Base-by-base conservation (phyloP, 164 flowering plant genomes). In the Pachysandra terminalis region DNA sequence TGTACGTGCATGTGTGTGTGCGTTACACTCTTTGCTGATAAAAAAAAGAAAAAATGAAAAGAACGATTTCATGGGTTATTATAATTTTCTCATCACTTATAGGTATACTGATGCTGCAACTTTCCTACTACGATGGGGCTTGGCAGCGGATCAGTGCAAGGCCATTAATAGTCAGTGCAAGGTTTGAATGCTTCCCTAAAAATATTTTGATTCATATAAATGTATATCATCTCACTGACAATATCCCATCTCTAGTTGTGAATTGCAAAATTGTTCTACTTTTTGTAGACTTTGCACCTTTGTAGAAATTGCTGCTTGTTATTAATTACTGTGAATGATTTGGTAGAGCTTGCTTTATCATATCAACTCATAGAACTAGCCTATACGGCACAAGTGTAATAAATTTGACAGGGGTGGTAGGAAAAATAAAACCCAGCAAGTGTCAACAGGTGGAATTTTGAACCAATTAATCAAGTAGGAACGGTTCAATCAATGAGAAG, bases 41-140 rank as follows among this genome's bases (percentile, higher is more conserved):
- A n/a, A n/a, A n/a, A n/a, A n/a, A n/a, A n/a, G n/a, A n/a, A n/a
- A n/a, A n/a, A n/a, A n/a, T n/a, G n/a, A 32, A 32, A 32, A 14
- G 14, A 56, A 58, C 26, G 24, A 37, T 61, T 37, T 40, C 23
- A 19, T 32, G 6, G n/a, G 21, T 22, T 26, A 16, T 19, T 69
- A 21, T 24, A 13, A 13, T 21, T 65, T 65, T 35, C 23, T 65
- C 62, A 28, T 56, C 57, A 19, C 56, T 58, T 68, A 14, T 74
- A 93, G 98, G 82, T 91, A 85, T 72, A 49, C 78, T n/a, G 98
- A 91, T 82, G 97, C 98, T 82, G 96, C 97, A 65, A 78, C 92
- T 51, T 77, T 81, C 69, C 78, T 89, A 51, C 63, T 92, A 73
- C 84, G 90, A 73, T 86, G 61, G 88, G 97, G 96, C 48, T 76